These are phyloP conservation scores for Globisporangium mamillatum DNA, from an alignment of 352 stramenopile species.

Conservation along the genomic window DNA sequence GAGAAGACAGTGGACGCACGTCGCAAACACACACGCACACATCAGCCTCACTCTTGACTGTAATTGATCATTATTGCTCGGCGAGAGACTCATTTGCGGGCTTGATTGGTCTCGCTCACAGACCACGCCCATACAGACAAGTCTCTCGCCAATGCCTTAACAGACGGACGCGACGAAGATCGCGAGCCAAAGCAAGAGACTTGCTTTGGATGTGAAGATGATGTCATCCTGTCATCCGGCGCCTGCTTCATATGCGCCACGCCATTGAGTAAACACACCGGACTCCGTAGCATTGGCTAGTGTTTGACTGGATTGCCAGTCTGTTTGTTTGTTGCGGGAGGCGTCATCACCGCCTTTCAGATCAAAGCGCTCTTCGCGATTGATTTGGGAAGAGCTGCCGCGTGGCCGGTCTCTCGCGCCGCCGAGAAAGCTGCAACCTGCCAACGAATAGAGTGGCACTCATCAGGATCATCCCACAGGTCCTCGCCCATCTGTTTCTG, in stretches of 20 bases:
- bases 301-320: background rate
- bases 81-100: background rate
- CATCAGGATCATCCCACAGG: background rate
- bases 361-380: slow-evolving; percentile 6
- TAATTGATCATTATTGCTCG: background rate
- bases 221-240: background rate
- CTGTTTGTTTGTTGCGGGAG: background rate
- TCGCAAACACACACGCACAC: background rate
- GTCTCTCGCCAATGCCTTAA: too few species aligned
- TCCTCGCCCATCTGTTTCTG: background rate
- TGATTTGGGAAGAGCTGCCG: background rate
- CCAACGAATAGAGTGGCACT: slow-evolving; percentile 20
- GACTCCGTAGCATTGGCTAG: too few species aligned
- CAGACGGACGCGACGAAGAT: background rate
- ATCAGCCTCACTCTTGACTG: background rate
- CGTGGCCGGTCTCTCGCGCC: slow-evolving; percentile 1
- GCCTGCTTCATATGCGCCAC: background rate
- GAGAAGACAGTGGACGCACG: background rate
- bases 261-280: background rate
- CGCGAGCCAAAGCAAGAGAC: background rate
- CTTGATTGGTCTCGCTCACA: background rate
- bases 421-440: slow-evolving; percentile 10
- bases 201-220: background rate
- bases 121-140: too few species aligned
- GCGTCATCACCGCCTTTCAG: background rate